Base-by-base conservation (phyloP, 2,329 filamentous ascomycete genomes). In the Arthroderma sp. region DNA sequence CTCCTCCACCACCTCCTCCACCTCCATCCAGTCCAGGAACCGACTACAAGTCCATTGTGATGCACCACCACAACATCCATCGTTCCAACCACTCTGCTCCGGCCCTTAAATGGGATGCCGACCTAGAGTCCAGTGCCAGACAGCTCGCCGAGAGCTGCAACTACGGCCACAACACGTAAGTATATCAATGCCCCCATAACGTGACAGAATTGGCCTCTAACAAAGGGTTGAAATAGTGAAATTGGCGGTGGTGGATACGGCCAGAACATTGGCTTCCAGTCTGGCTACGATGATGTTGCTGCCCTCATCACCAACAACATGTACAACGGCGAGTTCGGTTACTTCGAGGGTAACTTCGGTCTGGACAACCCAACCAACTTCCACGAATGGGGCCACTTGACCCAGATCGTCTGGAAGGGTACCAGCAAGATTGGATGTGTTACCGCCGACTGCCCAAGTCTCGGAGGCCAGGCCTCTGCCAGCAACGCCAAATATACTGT, bases 181-280 rank as follows among this genome's bases (percentile, higher is more conserved):
- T 77, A 25, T 52, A 9, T 15, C 15, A n/a, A 11, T 19, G 15
- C 5, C 52, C 19, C 19, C 17, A 6, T 21, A 35, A 9, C 15
- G 31, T 28, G 15, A 17, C 6, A 23, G 4, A 6, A 17, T 54
- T 3, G 31, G n/a, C n/a, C n/a, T n/a, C 38, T 25, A 43, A 37
- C 13, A n/a, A 37, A 11, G 54, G 52, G 31, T 5, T 43, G 41
- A 31, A 54, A 56, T 59, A 71, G 68, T 64, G 83, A 79, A 65
- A 70, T 75, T 25, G 75, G 81, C 61, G 77, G 75, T 54, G 82
- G 82, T 57, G 77, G 79, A 47, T 94, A 93, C 68, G 93, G 93
- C 62, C 93, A 98, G 76, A 98, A 97, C 80, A 85, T 97, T 59
- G 91, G 88, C 67, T 84, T 85, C 60, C 77, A 84, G 63, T 78